Base-by-base conservation (phyloP, 1,284 basidiomycete species). In the Leccinum pachyderme region DNA sequence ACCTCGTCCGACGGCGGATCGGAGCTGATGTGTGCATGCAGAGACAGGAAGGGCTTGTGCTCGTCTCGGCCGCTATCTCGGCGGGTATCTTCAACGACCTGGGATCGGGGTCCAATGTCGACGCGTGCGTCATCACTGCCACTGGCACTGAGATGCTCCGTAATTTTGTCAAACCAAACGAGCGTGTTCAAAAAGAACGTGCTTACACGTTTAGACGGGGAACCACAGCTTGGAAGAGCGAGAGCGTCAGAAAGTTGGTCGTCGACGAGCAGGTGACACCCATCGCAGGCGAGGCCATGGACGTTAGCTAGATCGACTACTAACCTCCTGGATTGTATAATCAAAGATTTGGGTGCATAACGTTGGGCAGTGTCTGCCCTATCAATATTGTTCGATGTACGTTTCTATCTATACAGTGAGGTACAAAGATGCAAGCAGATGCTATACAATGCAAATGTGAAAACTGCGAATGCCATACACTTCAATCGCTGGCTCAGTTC, bases 61-160 rank as follows among this genome's bases (percentile, higher is more conserved):
- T 99, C 11, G 95, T 98, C 22, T 86, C 88, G 44, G 81, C 85
- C 45, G 95, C 97, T 29, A 89, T 99, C 67, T 87, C 89, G 47
- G 90, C 93, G 1, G 97, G 97, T 82, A 96, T 99, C 71, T 99
- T 98, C 81, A 99, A 99, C 78, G 97, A 99, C 78, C 82, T 99
- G 41, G 97, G 97, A 8, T 98, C 95, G 0, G 97, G 97, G 51
- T 95, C 91, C 22, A 99, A 99, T 71, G 87, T 99, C 64, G 97
- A 99, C 72, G 95, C 95, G 0, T 96, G 94, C 71, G 84, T 99
- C 57, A 97, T 99, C 74, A 93, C 91, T 9, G 85, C 87, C 52
- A 74, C 79, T 52, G 77, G 86, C 62, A 94, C 93, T 0, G 91
- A 95, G 72, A 94, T 89, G 87, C 75, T 97, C 60, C 82, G 97